phyloP scores from a whole-genome alignment of 2,329 filamentous ascomycete genomes.

The Falciphora oryzae region DNA sequence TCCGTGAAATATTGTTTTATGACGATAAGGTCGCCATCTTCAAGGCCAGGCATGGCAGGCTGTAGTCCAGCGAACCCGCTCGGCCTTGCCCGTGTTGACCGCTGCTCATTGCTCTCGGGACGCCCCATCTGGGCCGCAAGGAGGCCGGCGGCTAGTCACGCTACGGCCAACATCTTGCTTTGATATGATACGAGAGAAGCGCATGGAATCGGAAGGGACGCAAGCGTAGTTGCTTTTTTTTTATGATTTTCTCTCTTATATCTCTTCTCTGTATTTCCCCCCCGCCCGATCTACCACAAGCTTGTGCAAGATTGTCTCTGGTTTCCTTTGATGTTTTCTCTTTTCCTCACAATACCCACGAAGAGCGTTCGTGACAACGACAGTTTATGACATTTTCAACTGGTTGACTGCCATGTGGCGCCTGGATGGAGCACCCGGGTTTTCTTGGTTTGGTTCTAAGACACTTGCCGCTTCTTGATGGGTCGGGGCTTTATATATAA shows the following conservation, averaged over 20 bases:
- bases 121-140: too few relatives aligned
- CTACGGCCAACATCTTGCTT: background rate
- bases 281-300: background rate
- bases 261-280: too few relatives aligned
- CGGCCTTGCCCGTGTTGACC: background rate
- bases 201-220: background rate
- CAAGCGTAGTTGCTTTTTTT: background rate
- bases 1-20: constrained; percentile 77
- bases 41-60: constrained; percentile 60
- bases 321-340: background rate
- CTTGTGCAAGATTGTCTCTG: background rate
- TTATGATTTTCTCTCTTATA: background rate
- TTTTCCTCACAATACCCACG: background rate
- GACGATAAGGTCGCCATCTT: constrained; percentile 80
- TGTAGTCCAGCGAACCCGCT: constrained; percentile 22
- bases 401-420: background rate
- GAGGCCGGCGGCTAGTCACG: background rate
- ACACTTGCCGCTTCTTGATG: background rate
- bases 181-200: background rate
- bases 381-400: background rate
- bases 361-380: background rate
- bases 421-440: background rate
- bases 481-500: background rate
- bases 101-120: background rate
- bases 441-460: background rate